These are phyloP conservation scores for Aspergillus pseudonomiae DNA, from an alignment of 2,329 filamentous ascomycete genomes.

Conservation along the genomic window DNA sequence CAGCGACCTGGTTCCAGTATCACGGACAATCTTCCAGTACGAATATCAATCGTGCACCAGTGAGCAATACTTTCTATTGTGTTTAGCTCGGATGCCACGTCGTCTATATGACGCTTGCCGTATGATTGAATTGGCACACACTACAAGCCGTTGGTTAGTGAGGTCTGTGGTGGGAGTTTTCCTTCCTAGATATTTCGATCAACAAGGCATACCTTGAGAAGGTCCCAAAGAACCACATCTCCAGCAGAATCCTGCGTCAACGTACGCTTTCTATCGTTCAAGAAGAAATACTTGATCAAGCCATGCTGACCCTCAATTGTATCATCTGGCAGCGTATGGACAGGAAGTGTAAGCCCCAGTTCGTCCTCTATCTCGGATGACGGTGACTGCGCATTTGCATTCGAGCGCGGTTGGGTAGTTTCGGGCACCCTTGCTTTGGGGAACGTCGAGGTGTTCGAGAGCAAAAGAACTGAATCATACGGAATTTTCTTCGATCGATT, in stretches of 20 bases:
- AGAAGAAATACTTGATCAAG: conserved; percentile 85
- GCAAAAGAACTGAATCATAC: conserved; percentile 73
- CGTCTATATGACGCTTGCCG: conserved; percentile 90
- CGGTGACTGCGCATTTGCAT: conserved; percentile 56
- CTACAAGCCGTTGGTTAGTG: conserved; percentile 47
- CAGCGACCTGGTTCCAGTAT: conserved; percentile 92
- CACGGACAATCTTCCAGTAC: conserved; percentile 88
- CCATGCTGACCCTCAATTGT: conserved; percentile 95
- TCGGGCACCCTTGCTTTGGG: conserved; percentile 63
- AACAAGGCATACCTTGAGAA: conserved; percentile 72
- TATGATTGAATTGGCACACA: conserved; percentile 89
- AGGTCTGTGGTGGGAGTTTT: neutral
- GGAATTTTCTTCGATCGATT: conserved; percentile 62
- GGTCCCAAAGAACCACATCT: conserved; percentile 92
- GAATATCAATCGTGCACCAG: conserved; percentile 94
- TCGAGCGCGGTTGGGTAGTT: conserved; percentile 54
- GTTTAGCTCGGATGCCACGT: conserved; percentile 84
- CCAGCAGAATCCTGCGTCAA: conserved; percentile 93
- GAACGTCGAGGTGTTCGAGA: conserved; percentile 83
- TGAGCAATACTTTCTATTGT: conserved; percentile 87
- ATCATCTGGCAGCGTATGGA: conserved; percentile 71
- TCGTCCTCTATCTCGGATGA: conserved; percentile 54
- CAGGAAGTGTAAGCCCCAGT: conserved; percentile 59
- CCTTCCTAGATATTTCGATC: conserved; percentile 27
- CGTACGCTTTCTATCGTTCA: conserved; percentile 88